Base-by-base conservation (phyloP, 257 asterid genomes). In the Forsythia viridissima region DNA sequence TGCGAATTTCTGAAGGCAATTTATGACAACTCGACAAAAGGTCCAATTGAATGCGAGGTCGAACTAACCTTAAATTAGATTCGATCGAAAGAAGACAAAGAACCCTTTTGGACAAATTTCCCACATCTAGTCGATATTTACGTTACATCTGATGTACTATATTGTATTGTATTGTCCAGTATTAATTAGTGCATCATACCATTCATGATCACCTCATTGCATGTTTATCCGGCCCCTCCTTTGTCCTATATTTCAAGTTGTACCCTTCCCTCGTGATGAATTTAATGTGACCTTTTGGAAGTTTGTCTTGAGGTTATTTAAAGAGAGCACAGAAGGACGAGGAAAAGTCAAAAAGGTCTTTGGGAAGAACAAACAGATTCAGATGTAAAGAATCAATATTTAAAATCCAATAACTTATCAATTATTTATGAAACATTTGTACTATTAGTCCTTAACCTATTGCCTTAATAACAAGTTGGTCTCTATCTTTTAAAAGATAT, bases 211-310 rank as follows among this genome's bases (percentile, higher is more conserved):
- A 46, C 55, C 16, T 46, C 13, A 46, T 12, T 3, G 34, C 34
- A 46, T 13, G 16, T 11, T 4, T 48, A 13, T 48, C 57, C 57
- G 4, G 4, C 57, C 57, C n/a, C 18, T 15, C n/a, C 57, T 48
- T 15, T 48, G 57, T 48, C 57, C 57, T 48, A 2, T 48, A 5
- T 48, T 48, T 43, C 51, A 10, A 43, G 51, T 43, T 43, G 51
- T 43, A 43, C 15, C 51, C 51, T 43, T 43, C 51, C 51, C 51
- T 43, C 11, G 12, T 10, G n/a, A 48, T 55, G 65, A 83, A 83
- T 48, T 79, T 75, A 79, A 76, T 79, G 78, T 7, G 51, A 30
- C 51, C 77, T 34, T 78, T 78, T 61, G 13, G 40, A 74, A 70
- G 46, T 24, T 46, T 75, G 79, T 41, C 72, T 24, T 61, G 20